Percentiles rank a stretch among this genome's conserved stretches.
These are phyloP conservation scores for Adansonia grandidieri DNA, from an alignment of 441 rosid genomes.

Conservation along the genomic window DNA sequence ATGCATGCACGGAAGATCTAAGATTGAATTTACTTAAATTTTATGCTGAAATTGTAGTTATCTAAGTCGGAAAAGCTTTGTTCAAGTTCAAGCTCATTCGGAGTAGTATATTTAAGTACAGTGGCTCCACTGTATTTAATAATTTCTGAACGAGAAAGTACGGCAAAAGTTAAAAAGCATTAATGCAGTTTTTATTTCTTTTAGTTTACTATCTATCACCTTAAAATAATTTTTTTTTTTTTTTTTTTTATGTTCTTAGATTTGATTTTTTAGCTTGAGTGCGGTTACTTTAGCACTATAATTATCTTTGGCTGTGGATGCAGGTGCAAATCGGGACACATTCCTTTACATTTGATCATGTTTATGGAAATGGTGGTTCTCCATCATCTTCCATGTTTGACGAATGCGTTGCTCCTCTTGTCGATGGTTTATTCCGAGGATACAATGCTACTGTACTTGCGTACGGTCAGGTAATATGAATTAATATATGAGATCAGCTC, in stretches of 20 bases:
- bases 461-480: constrained; percentile 99
- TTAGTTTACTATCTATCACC: not conserved
- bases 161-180: not conserved
- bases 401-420: constrained; percentile 82
- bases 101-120: not conserved
- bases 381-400: constrained; percentile 81
- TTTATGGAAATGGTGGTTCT: constrained; percentile 81
- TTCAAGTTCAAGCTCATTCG: not conserved
- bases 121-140: constrained; percentile 12
- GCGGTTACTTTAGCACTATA: not conserved
- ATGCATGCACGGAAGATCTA: not conserved
- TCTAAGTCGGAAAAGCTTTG: not conserved
- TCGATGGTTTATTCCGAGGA: constrained; percentile 97
- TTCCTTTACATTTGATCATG: constrained; percentile 84
- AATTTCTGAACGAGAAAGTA: not conserved
- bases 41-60: constrained; percentile 9
- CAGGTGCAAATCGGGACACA: constrained; percentile 94
- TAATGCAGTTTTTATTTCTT: not conserved
- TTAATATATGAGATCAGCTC: too few relatives aligned
- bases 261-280: not conserved
- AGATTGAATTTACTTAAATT: not conserved
- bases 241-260: not conserved
- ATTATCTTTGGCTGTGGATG: constrained; percentile 17
- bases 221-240: not conserved
- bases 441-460: constrained; percentile 98